Percentiles rank a stretch among this genome's conserved stretches.
phyloP scores from a whole-genome alignment of 805 yeast genomes.

The Candida verbasci region DNA sequence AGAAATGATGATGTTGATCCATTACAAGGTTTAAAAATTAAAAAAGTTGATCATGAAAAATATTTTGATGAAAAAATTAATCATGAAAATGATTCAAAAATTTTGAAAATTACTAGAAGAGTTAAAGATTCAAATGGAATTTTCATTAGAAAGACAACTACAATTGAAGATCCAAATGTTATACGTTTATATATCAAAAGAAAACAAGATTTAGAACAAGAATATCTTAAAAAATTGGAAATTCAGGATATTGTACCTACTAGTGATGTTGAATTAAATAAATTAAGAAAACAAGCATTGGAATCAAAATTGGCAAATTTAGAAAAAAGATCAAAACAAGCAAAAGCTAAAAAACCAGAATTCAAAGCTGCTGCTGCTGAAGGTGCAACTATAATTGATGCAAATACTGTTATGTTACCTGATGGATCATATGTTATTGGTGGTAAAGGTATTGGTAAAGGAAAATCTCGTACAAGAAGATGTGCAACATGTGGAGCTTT shows the following conservation, averaged over 20 bases:
- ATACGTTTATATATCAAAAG: slow-evolving; percentile 79
- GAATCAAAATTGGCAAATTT: slow-evolving; percentile 81
- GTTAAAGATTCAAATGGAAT: slow-evolving; percentile 81
- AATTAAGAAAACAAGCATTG: slow-evolving; percentile 67
- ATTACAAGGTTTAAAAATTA: slow-evolving; percentile 10
- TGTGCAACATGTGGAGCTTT: slow-evolving; percentile 95
- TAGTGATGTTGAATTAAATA: slow-evolving; percentile 79
- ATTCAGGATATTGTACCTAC: slow-evolving; percentile 73
- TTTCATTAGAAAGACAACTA: slow-evolving; percentile 73
- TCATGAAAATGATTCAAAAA: slow-evolving; percentile 22
- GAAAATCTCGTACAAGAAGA: slow-evolving; percentile 69
- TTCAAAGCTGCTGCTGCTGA: slow-evolving; percentile 40
- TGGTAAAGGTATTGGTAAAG: slow-evolving; percentile 71
- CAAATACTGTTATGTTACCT: slow-evolving; percentile 40
- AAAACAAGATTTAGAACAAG: slow-evolving; percentile 61
- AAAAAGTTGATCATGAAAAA: slow-evolving; percentile 20
- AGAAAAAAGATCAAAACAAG: slow-evolving; percentile 54
- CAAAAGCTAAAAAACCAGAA: slow-evolving; percentile 28
- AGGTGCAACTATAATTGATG: slow-evolving; percentile 39
- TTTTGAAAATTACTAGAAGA: slow-evolving; percentile 62
- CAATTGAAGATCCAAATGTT: slow-evolving; percentile 79
- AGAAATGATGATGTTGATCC: slow-evolving; percentile 17
- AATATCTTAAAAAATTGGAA: slow-evolving; percentile 50
- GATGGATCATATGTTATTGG: slow-evolving; percentile 44
- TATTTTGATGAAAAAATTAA: slow-evolving; percentile 21